These are phyloP conservation scores for Acanthamoeba sp. DNA, from an alignment of 208 protist species.

Conservation along the genomic window DNA sequence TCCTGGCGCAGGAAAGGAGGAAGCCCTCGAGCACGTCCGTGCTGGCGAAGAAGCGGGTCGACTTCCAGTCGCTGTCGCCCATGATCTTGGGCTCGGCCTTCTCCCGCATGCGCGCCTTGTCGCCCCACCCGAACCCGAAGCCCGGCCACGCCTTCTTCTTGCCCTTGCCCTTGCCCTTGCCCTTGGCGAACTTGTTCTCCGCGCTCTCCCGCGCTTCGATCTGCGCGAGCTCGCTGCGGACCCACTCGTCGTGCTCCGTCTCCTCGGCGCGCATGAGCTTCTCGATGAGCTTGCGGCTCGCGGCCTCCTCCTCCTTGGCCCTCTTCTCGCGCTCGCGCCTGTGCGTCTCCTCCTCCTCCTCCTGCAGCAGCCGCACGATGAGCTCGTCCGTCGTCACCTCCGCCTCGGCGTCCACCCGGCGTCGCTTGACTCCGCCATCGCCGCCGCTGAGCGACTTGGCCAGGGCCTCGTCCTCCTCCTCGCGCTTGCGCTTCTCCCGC, in stretches of 20 bases:
- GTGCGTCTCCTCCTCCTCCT: slow-evolving; percentile 32
- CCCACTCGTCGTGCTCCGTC: slow-evolving; percentile 58
- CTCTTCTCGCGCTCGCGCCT: slow-evolving; percentile 20
- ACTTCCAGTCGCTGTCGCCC: slow-evolving; percentile 49
- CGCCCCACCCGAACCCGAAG: slow-evolving; percentile 1
- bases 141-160: slow-evolving; percentile 17
- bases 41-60: not conserved
- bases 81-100: not conserved
- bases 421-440: not conserved
- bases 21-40: slow-evolving; percentile 29
- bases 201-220: slow-evolving; percentile 26
- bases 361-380: slow-evolving; percentile 34
- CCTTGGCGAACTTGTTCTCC: not conserved
- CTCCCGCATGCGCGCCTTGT: not conserved
- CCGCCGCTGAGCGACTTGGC: not conserved
- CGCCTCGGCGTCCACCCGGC: not conserved
- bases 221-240: slow-evolving; percentile 5
- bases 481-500: slow-evolving; percentile 28
- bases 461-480: slow-evolving; percentile 51
- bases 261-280: slow-evolving; percentile 8
- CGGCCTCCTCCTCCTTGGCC: slow-evolving; percentile 12
- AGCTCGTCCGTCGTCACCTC: slow-evolving; percentile 19
- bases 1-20: not conserved
- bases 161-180: not conserved
- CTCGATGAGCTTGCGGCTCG: slow-evolving; percentile 40